phyloP scores from a whole-genome alignment of 2,329 filamentous ascomycete species.

The Pseudocercospora musae region DNA sequence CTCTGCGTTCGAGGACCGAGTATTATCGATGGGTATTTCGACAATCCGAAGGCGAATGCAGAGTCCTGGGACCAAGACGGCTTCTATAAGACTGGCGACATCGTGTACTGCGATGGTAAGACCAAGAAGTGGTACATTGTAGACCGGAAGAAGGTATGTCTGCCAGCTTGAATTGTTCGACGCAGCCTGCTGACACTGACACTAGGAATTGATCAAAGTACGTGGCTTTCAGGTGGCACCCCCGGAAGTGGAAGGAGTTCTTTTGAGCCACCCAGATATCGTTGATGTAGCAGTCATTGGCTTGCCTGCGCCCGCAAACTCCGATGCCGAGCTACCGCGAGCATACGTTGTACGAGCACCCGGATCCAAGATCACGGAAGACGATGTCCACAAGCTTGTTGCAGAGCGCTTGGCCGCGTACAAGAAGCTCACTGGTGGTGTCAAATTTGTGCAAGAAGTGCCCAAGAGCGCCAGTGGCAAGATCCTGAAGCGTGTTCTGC shows the following conservation, averaged over 20 bases:
- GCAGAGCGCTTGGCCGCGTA: conserved; percentile 43
- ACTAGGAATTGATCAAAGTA: conserved; percentile 52
- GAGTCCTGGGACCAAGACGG: not conserved
- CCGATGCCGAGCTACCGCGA: not conserved
- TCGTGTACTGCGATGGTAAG: not conserved
- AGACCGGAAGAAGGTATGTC: not conserved
- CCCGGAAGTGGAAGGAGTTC: conserved; percentile 48
- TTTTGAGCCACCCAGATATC: conserved; percentile 47
- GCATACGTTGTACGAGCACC: not conserved
- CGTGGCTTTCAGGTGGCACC: conserved; percentile 53
- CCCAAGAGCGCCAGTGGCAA: not conserved
- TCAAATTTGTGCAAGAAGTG: not conserved
- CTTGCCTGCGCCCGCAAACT: not conserved
- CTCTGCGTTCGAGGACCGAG: not conserved
- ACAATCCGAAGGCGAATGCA: not conserved
- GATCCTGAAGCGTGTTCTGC: not conserved
- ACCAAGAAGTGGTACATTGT: not conserved
- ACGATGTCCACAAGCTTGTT: conserved; percentile 41
- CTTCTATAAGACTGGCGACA: not conserved
- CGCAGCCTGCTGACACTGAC: not conserved
- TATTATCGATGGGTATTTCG: not conserved
- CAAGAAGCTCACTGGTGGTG: conserved; percentile 47
- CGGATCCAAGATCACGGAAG: conserved; percentile 27
- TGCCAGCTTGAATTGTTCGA: not conserved
- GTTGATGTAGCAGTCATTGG: not conserved